Conservation (phyloP, 345 rosid genomes). For the Aquilaria sinensis region DNA sequence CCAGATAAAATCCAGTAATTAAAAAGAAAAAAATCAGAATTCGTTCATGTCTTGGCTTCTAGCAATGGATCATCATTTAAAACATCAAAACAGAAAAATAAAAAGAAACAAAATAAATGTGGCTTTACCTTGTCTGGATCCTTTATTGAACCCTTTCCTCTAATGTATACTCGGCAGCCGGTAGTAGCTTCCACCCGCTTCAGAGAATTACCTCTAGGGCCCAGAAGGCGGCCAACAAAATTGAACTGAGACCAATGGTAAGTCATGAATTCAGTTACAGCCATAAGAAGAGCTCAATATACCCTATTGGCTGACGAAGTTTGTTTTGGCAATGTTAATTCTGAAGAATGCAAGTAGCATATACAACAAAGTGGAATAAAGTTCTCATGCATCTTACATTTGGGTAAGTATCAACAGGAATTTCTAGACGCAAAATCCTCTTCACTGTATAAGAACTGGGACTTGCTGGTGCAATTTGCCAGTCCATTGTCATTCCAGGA, state of each 20-base stretch:
- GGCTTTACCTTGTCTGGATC: conserved; percentile 86
- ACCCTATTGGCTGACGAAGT: too few relatives aligned
- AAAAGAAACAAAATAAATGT: too few relatives aligned
- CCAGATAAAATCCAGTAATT: not conserved
- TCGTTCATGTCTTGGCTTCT: not conserved
- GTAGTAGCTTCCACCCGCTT: conserved; percentile 98
- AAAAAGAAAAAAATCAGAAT: not conserved
- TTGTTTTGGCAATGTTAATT: too few relatives aligned
- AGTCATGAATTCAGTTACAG: not conserved
- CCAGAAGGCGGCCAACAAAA: conserved; percentile 97
- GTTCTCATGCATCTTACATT: conserved; percentile 34
- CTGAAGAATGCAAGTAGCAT: too few relatives aligned
- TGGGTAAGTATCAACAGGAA: conserved; percentile 91
- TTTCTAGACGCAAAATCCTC: conserved; percentile 96
- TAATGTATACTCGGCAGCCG: conserved; percentile 95
- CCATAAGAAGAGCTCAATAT: too few relatives aligned
- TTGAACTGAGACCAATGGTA: conserved; percentile 52
- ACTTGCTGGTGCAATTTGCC: conserved; percentile 98
- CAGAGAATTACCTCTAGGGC: conserved; percentile 97
- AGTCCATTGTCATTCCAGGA: conserved; percentile 98
- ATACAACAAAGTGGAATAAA: conserved; percentile 2
- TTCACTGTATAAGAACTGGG: conserved; percentile 89
- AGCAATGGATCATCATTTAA: not conserved
- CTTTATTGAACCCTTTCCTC: conserved; percentile 98
- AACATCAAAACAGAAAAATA: not conserved